These are phyloP conservation scores for Schoenoplectus tabernaemontani DNA, from an alignment of 202 grass and related monocot species.

Conservation along the genomic window DNA sequence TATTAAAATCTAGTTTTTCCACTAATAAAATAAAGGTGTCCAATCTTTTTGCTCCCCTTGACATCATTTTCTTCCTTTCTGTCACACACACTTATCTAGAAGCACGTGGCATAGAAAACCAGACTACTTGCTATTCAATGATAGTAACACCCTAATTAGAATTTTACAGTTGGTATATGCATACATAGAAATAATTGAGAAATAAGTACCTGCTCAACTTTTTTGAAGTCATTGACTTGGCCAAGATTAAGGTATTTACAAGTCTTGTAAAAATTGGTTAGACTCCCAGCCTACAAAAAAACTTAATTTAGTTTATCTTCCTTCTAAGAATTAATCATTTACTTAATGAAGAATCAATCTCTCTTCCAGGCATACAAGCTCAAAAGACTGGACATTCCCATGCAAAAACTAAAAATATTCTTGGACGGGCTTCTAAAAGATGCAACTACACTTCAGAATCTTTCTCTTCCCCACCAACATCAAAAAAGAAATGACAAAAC, in stretches of 20 bases:
- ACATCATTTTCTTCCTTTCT: background rate
- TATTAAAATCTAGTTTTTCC: background rate
- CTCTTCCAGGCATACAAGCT: background rate
- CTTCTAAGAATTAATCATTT: constrained; percentile 2
- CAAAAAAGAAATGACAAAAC: background rate
- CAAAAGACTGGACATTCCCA: background rate
- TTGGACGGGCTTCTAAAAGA: background rate
- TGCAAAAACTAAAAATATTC: background rate
- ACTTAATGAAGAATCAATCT: background rate
- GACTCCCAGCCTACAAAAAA: constrained; percentile 22
- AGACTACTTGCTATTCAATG: background rate
- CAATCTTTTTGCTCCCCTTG: background rate
- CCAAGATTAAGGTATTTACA: constrained; percentile 31
- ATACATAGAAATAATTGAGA: background rate
- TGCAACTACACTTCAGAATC: background rate
- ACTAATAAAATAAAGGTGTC: background rate
- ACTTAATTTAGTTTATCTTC: background rate
- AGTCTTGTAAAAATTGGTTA: constrained; percentile 35
- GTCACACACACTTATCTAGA: no score
- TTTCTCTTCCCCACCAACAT: background rate
- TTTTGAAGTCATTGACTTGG: constrained; percentile 15
- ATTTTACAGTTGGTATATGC: background rate
- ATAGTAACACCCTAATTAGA: background rate
- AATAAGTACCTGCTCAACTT: constrained; percentile 32
- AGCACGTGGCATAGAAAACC: no score